phyloP scores from a whole-genome alignment of 1,284 basidiomycete genomes.

The Tilletiaria anomala region DNA sequence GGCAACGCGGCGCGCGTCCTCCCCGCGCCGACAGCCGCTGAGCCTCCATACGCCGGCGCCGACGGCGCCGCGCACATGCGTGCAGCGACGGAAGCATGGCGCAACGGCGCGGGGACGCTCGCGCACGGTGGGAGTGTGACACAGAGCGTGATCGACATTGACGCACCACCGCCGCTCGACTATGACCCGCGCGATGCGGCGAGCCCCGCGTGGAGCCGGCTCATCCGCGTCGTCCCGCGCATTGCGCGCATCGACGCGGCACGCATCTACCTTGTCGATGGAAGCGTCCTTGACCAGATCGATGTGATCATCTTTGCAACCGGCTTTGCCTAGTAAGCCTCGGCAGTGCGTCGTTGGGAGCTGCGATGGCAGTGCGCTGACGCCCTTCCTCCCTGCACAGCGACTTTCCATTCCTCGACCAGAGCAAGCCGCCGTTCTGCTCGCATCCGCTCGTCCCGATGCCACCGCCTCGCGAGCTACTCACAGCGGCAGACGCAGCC shows the following conservation, averaged over 20 bases:
- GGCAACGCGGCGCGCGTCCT: conserved; percentile 19
- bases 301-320: conserved; percentile 36
- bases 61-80: conserved; percentile 10
- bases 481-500: too few relatives aligned
- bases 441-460: conserved; percentile 8
- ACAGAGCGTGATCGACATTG: conserved; percentile 17
- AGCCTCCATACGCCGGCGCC: not conserved
- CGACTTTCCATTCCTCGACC: conserved; percentile 17
- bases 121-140: conserved; percentile 5
- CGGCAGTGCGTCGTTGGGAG: too few relatives aligned
- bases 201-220: conserved; percentile 19
- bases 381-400: too few relatives aligned
- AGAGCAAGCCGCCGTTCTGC: conserved; percentile 8
- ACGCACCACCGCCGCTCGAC: conserved; percentile 25
- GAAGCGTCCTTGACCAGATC: conserved; percentile 7
- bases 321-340: conserved; percentile 31
- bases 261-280: conserved; percentile 9
- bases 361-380: too few relatives aligned
- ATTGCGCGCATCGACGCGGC: conserved; percentile 8
- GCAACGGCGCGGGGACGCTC: not conserved
- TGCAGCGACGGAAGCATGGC: conserved; percentile 7
- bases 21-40: conserved; percentile 2
- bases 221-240: conserved; percentile 23
- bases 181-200: conserved; percentile 22
- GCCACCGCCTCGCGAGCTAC: not conserved